Base-by-base conservation (phyloP, 2,329 filamentous ascomycete genomes). In the Lasiodiplodia gonubiensis region DNA sequence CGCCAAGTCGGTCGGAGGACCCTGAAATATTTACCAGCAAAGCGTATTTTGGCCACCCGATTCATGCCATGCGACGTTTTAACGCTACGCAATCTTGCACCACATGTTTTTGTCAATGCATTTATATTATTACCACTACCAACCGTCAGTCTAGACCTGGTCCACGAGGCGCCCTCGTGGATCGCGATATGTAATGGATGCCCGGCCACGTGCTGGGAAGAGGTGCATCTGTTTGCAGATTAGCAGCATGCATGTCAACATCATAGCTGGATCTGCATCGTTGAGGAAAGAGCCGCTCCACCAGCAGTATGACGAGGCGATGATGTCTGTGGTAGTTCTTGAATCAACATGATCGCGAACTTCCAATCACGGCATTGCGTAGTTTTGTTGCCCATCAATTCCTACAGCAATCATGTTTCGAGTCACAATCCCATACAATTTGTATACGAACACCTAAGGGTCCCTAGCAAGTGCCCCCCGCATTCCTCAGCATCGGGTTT, bases 11-110 rank as follows among this genome's bases (percentile, higher is more conserved):
- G 30, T 33, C 30, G 10, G 30, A 33, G 3, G 25, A 49, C 57
- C 39, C 52, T 54, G 52, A n/a, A 35, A 2, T 11, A 7, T 35
- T n/a, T 10, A 33, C 49, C 27, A n/a, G 21, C 33, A 55, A 16
- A 3, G 8, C 14, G 8, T 33, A n/a, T n/a, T n/a, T n/a, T n/a
- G n/a, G n/a, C 33, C 18, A 4, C 25, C 51, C 21, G 11, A 21
- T 55, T 10, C 33, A n/a, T 21, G 30, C 42, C 42, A 11, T 14
- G 30, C 39, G 30, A 48, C 30, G 30, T 33, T 33, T 33, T 33
- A 27, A 49, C 16, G 2, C 16, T 61, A 61, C 57, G 57, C 57
- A 61, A 61, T 49, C 14, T 49, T 61, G 57, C 57, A 39, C 57
- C 57, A 61, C 57, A 33, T 18, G 10, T 33, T 42, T 39, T 30